Evolutionary conservation across 495 filamentous ascomycete genomes (phyloP), one percentile per base, ranked within the genome.

Genomic region (Xylaria venustula): DNA sequence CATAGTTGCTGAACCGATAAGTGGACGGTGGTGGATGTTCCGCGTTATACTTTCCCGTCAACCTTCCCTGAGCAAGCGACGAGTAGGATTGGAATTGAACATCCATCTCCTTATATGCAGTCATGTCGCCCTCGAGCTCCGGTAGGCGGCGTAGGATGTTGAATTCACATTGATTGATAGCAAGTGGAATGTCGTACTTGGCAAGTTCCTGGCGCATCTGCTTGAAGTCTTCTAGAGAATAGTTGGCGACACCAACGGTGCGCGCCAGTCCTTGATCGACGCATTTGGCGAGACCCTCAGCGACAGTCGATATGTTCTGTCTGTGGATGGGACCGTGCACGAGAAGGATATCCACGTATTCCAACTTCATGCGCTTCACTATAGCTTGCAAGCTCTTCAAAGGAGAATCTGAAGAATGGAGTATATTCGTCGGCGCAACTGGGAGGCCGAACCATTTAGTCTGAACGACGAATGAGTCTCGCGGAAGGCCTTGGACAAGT

Each of bases 231-330:
- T 76, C 60, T 9, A 61, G 66, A 58, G 59, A 61, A 58, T 80
- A 78, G 61, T 80, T 80, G 40, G 77, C 73, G 2, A 80, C 77
- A 7, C 75, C 77, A 0, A 79, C 70, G 0, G 69, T 62, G 23
- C 67, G 67, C 7, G 77, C 58, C 54, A 76, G 60, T 0, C 77
- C 77, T 4, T 65, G 28, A 20, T 77, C 55, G 34, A 79, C 77
- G 54, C 77, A 79, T 1, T 76, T 73, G 0, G 73, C 73, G 17
- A 80, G 44, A 1, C 62, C 50, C 17, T 64, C 25, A 19, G 62
- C 62, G 3, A 50, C 45, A 8, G 20, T 8, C n/a, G 20, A 14
- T 11, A 48, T 48, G 7, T 7, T 25, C 7, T 23, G 9, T 14
- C 20, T 14, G 45, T 48, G 45, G 3, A 48, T 48, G 45, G 25